Evolutionary conservation across 352 stramenopile species (phyloP).

Genomic region (Phytophthora gonapodyides): DNA sequence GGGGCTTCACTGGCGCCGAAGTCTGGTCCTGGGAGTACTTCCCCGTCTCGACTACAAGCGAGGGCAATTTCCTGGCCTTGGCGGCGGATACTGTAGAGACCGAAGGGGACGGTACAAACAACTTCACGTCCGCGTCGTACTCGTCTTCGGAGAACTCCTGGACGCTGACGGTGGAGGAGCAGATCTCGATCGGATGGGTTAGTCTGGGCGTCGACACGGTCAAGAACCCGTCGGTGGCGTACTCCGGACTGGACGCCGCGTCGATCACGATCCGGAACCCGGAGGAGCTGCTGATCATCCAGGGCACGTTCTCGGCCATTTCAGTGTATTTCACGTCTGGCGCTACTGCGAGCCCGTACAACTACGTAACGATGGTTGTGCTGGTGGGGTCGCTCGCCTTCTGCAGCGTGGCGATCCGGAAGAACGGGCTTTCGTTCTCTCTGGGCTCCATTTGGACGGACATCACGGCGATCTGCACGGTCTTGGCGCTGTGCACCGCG

Average conservation of each 20-base stretch:
- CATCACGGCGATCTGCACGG: slow-evolving; percentile 83
- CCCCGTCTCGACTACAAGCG: slow-evolving; percentile 15
- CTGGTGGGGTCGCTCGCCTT: slow-evolving; percentile 83
- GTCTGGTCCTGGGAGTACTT: slow-evolving; percentile 60
- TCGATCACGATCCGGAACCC: slow-evolving; percentile 59
- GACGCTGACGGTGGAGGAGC: slow-evolving; percentile 54
- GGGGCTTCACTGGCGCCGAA: slow-evolving; percentile 57
- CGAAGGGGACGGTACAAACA: slow-evolving; percentile 13
- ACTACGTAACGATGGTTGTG: slow-evolving; percentile 88
- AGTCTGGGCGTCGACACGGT: slow-evolving; percentile 66
- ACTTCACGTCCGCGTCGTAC: slow-evolving; percentile 37
- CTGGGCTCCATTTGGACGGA: slow-evolving; percentile 88
- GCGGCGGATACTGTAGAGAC: slow-evolving; percentile 6
- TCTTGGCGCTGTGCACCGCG: slow-evolving; percentile 68
- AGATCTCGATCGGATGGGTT: slow-evolving; percentile 74
- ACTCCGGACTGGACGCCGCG: slow-evolving; percentile 70
- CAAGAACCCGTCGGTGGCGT: slow-evolving; percentile 74
- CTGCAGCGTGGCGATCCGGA: slow-evolving; percentile 81
- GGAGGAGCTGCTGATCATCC: slow-evolving; percentile 57
- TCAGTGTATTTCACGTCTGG: slow-evolving; percentile 68
- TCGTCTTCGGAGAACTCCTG: slow-evolving; percentile 52
- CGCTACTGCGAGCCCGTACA: slow-evolving; percentile 81
- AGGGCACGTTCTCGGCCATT: slow-evolving; percentile 71
- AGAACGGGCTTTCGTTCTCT: slow-evolving; percentile 83
- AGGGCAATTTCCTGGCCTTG: slow-evolving; percentile 23